A percentile compares a stretch with the other conserved stretches of the same genome.
phyloP scores from a whole-genome alignment of 1,139 yeast species.

The Suhomyces panamericanus region DNA sequence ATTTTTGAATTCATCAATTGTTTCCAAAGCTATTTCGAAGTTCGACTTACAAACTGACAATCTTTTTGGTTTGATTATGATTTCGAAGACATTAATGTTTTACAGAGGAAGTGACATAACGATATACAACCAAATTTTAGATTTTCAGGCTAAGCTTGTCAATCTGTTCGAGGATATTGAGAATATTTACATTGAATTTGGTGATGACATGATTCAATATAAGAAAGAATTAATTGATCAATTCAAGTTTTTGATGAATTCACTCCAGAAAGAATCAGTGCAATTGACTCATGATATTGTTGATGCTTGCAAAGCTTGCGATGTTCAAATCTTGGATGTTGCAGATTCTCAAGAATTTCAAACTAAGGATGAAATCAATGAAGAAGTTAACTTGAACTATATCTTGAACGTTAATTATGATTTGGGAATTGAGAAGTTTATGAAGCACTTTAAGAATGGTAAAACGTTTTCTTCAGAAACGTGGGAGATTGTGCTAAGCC shows the following conservation, averaged over 20 bases:
- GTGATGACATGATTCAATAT: constrained; percentile 34
- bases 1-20: constrained; percentile 33
- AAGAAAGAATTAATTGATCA: constrained; percentile 22
- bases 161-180: constrained; percentile 55
- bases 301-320: constrained; percentile 20
- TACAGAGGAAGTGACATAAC: constrained; percentile 15
- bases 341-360: neutral
- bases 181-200: constrained; percentile 44
- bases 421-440: constrained; percentile 30
- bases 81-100: constrained; percentile 28
- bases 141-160: constrained; percentile 42
- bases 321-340: constrained; percentile 8
- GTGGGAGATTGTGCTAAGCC: constrained; percentile 36
- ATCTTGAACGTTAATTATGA: constrained; percentile 33
- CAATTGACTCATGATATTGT: constrained; percentile 23
- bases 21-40: constrained; percentile 27
- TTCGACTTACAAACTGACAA: constrained; percentile 37
- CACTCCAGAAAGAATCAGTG: constrained; percentile 6
- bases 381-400: constrained; percentile 27
- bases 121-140: constrained; percentile 24
- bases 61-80: constrained; percentile 34
- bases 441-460: constrained; percentile 31
- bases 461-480: constrained; percentile 33
- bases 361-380: constrained; percentile 15
- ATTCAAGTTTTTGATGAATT: constrained; percentile 17